Evolutionary conservation across 1,284 basidiomycete genomes (phyloP).

Genomic region (Moniliophthora roreri): DNA sequence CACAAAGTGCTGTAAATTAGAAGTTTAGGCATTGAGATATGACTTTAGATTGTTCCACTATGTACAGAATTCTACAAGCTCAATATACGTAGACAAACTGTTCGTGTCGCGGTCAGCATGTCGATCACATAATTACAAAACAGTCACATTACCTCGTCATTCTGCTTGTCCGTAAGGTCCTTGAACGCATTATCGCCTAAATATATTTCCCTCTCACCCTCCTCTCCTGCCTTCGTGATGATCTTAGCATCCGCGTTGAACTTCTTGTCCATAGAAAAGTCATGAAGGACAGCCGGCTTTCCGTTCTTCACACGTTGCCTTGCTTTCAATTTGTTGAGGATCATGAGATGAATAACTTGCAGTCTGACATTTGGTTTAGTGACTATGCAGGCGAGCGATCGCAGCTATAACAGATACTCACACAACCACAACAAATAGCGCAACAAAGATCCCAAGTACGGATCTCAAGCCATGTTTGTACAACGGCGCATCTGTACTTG

Average conservation of each 20-base stretch:
- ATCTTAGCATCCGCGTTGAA: constrained; percentile 7
- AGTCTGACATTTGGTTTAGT: neutral
- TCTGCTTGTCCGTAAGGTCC: constrained; percentile 16
- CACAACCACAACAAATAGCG: constrained; percentile 10
- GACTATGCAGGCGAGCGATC: neutral
- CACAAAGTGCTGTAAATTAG: no score
- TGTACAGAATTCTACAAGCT: no score
- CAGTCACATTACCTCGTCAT: constrained; percentile 15
- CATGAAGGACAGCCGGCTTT: constrained; percentile 13
- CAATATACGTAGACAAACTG: constrained; percentile 5
- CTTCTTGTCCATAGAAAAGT: constrained; percentile 16
- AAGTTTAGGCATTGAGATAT: no score
- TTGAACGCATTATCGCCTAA: constrained; percentile 13
- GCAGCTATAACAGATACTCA: neutral
- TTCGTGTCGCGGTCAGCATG: neutral
- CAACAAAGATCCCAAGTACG: constrained; percentile 15
- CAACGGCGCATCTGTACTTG: constrained; percentile 10
- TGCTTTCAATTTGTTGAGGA: constrained; percentile 13
- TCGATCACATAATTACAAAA: neutral
- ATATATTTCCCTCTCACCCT: neutral
- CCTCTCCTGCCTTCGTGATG: neutral
- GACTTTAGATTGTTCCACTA: no score
- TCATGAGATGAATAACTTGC: constrained; percentile 11
- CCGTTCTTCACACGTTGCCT: constrained; percentile 14
- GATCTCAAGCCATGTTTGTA: constrained; percentile 14